Conservation (phyloP, 306 rosid genomes). For the Oemleria cerasiformis region DNA sequence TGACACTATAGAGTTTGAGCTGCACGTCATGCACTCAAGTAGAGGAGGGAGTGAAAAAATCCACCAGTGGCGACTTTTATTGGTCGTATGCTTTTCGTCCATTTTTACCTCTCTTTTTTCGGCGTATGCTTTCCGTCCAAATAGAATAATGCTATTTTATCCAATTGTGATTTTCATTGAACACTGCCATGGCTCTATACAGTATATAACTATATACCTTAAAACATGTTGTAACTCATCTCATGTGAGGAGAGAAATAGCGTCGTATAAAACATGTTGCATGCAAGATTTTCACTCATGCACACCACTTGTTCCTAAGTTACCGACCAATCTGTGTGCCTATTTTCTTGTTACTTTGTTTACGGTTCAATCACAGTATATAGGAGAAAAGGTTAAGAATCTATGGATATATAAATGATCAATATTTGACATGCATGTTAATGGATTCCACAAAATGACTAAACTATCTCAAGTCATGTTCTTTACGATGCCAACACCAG, state of each 20-base stretch:
- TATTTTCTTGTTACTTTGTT: too few species aligned
- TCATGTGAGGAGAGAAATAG: too few species aligned
- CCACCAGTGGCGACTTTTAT: not conserved
- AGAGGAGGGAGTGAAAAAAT: not conserved
- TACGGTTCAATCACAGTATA: not conserved
- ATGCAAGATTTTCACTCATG: too few species aligned
- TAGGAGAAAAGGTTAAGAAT: not conserved
- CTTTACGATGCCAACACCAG: not conserved
- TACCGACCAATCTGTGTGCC: too few species aligned
- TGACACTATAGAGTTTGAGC: not conserved
- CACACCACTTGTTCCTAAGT: too few species aligned
- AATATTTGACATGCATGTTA: slow-evolving; percentile 5
- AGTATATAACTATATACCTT: too few species aligned
- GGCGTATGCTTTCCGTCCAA: not conserved
- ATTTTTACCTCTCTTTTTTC: not conserved
- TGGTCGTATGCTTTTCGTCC: not conserved
- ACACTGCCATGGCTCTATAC: not conserved
- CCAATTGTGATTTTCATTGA: not conserved
- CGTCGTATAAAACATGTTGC: too few species aligned
- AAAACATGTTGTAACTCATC: too few species aligned
- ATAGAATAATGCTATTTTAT: too few species aligned
- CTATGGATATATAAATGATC: not conserved
- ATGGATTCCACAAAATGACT: slow-evolving; percentile 11
- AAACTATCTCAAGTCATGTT: not conserved
- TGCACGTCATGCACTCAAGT: not conserved